Evolutionary conservation across 768 basidiomycete species (phyloP).

Genomic region (Brasilioporus rufonigricans): DNA sequence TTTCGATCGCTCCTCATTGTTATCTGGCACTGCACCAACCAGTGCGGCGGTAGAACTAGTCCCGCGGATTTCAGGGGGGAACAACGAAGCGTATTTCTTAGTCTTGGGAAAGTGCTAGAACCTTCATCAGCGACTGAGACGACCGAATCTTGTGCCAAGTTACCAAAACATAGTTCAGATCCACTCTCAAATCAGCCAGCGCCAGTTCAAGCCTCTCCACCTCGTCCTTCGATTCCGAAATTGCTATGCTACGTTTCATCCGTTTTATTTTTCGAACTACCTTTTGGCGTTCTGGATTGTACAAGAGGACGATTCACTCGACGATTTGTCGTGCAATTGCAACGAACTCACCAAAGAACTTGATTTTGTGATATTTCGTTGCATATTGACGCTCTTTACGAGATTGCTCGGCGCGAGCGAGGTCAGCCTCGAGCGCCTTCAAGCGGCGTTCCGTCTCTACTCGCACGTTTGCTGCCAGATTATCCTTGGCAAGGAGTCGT

Average conservation of each 20-base stretch:
- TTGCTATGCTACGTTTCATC: slow-evolving; percentile 52
- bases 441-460: slow-evolving; percentile 79
- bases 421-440: slow-evolving; percentile 71
- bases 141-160: slow-evolving; percentile 1
- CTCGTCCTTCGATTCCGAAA: slow-evolving; percentile 35
- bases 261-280: slow-evolving; percentile 74
- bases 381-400: slow-evolving; percentile 74
- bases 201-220: slow-evolving; percentile 43
- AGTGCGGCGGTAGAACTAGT: slow-evolving; percentile 9
- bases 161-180: slow-evolving; percentile 89
- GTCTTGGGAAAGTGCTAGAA: slow-evolving; percentile 77
- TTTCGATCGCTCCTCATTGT: slow-evolving; percentile 53
- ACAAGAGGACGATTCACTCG: not conserved
- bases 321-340: not conserved
- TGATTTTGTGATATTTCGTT: slow-evolving; percentile 81
- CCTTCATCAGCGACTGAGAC: slow-evolving; percentile 1
- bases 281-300: slow-evolving; percentile 75
- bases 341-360: slow-evolving; percentile 81
- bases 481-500: slow-evolving; percentile 82
- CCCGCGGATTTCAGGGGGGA: slow-evolving; percentile 60
- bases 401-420: slow-evolving; percentile 58
- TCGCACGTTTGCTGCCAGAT: slow-evolving; percentile 79
- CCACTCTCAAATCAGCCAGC: slow-evolving; percentile 69
- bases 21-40: slow-evolving; percentile 10
- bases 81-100: slow-evolving; percentile 88